These are phyloP conservation scores for Taphrina wiesneri DNA, from an alignment of 1,139 yeast genomes.

Conservation along the genomic window DNA sequence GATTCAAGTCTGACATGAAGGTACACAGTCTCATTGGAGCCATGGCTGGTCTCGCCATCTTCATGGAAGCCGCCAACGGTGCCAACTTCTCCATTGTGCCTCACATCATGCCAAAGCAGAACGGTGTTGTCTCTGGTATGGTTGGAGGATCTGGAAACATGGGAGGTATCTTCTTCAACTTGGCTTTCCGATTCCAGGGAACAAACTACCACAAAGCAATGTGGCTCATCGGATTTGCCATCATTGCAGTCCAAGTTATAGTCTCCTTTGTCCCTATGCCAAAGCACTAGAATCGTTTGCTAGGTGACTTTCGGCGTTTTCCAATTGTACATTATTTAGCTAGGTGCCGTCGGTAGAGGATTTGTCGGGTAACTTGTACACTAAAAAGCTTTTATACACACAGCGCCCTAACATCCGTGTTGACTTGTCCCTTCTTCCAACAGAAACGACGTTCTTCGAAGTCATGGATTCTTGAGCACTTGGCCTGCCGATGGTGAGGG, in stretches of 20 bases:
- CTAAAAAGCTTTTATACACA: neutral
- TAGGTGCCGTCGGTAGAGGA: neutral
- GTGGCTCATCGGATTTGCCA: constrained; percentile 25
- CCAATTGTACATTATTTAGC: neutral
- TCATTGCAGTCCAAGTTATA: constrained; percentile 13
- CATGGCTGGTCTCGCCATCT: constrained; percentile 44
- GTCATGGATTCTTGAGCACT: too few relatives aligned
- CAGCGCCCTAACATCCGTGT: neutral
- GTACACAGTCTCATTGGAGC: constrained; percentile 44
- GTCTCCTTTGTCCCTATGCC: constrained; percentile 34
- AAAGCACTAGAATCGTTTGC: neutral
- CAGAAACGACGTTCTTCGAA: neutral
- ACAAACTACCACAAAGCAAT: constrained; percentile 23
- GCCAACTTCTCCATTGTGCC: constrained; percentile 47
- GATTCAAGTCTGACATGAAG: constrained; percentile 41
- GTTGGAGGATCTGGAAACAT: constrained; percentile 47
- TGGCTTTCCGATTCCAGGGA: constrained; percentile 44
- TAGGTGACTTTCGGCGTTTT: neutral
- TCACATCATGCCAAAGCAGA: constrained; percentile 45
- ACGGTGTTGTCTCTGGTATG: constrained; percentile 47
- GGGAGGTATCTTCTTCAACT: constrained; percentile 46
- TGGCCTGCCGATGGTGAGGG: neutral
- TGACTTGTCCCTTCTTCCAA: too few relatives aligned
- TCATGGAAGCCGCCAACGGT: constrained; percentile 48
- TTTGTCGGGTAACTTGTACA: neutral